Conservation (phyloP, 2,329 filamentous ascomycete species). For the Fusarium sp. region DNA sequence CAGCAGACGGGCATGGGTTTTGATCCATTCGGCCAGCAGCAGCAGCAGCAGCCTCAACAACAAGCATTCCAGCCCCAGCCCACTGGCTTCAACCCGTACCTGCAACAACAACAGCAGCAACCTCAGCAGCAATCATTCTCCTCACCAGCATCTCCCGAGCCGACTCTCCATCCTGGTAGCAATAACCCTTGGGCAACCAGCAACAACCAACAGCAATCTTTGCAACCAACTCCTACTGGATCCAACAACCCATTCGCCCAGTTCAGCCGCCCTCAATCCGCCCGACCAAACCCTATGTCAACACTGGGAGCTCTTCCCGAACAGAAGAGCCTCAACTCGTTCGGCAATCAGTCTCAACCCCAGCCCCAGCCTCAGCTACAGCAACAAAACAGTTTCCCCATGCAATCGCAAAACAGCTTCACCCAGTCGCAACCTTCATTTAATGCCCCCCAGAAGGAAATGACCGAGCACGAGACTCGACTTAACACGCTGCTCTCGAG, state of each 20-base stretch:
- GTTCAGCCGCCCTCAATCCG: slow-evolving; percentile 69
- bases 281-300: slow-evolving; percentile 67
- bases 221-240: slow-evolving; percentile 88
- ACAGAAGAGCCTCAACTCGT: slow-evolving; percentile 77
- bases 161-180: slow-evolving; percentile 78
- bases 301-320: slow-evolving; percentile 82
- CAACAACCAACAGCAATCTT: slow-evolving; percentile 67
- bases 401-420: slow-evolving; percentile 52
- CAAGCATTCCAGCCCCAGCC: slow-evolving; percentile 62
- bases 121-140: slow-evolving; percentile 54
- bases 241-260: slow-evolving; percentile 98
- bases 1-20: slow-evolving; percentile 73
- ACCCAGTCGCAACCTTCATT: slow-evolving; percentile 48
- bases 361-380: slow-evolving; percentile 53
- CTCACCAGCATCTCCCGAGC: slow-evolving; percentile 63
- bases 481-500: slow-evolving; percentile 87
- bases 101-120: slow-evolving; percentile 48
- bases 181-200: slow-evolving; percentile 93
- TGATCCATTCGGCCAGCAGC: slow-evolving; percentile 72
- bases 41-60: slow-evolving; percentile 48
- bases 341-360: slow-evolving; percentile 61
- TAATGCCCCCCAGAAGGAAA: slow-evolving; percentile 61
- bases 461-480: slow-evolving; percentile 74
- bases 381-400: slow-evolving; percentile 49
- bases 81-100: slow-evolving; percentile 66